phyloP scores from a whole-genome alignment of 768 basidiomycete genomes.

The Neoboletus brunneissimus region DNA sequence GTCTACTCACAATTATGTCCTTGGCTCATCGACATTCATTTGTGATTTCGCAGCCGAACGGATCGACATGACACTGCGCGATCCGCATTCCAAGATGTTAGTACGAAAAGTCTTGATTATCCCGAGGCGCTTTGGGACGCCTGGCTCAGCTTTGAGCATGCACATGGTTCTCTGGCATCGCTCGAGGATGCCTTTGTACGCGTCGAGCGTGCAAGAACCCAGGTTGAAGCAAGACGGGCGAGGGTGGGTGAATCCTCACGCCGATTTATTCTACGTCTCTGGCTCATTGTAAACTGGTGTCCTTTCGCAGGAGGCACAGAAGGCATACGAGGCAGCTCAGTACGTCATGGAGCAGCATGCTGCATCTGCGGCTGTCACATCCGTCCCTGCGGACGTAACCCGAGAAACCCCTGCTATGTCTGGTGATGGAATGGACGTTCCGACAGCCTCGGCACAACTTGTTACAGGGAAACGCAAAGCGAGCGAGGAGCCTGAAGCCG shows the following conservation, averaged over 20 bases:
- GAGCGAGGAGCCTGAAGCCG: conserved; percentile 43
- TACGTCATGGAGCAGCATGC: conserved; percentile 42
- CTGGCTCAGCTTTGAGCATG: conserved; percentile 84
- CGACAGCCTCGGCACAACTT: conserved; percentile 34
- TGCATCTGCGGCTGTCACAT: conserved; percentile 31
- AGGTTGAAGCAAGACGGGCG: conserved; percentile 59
- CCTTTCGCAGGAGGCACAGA: conserved; percentile 56
- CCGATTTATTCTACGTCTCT: background rate
- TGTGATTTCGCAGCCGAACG: conserved; percentile 40
- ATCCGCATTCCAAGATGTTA: conserved; percentile 60
- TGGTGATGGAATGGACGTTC: conserved; percentile 38
- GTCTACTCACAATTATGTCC: background rate
- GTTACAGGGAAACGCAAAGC: conserved; percentile 64
- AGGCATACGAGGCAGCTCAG: conserved; percentile 52
- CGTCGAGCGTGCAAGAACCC: conserved; percentile 60
- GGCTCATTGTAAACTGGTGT: background rate
- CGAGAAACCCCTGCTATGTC: background rate
- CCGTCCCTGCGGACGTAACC: conserved; percentile 4
- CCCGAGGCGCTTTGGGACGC: conserved; percentile 93
- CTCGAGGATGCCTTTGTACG: conserved; percentile 62
- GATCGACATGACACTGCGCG: conserved; percentile 60
- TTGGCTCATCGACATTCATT: background rate
- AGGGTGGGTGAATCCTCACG: conserved; percentile 44
- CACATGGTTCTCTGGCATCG: conserved; percentile 69
- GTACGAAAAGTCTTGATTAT: conserved; percentile 82